phyloP scores from a whole-genome alignment of 129 eudicot genomes.

The Pseudognaphalium luteoalbum region DNA sequence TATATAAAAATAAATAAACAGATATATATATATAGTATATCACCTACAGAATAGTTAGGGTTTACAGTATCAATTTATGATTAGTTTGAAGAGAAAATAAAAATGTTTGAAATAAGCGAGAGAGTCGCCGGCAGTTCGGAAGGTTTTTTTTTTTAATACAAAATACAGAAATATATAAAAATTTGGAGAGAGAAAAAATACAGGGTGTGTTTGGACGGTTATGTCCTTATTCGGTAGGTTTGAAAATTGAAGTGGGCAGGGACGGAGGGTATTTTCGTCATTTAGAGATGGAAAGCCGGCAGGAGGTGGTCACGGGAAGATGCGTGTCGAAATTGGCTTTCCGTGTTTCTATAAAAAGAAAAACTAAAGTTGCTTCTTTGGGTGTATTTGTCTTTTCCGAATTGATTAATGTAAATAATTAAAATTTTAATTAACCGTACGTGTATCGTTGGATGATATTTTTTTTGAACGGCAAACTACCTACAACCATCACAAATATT shows the following conservation, averaged over 20 bases:
- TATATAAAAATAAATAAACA: not conserved
- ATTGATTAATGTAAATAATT: too few species aligned
- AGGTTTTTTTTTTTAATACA: not conserved
- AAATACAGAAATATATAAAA: not conserved
- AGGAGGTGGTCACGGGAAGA: constrained; percentile 41
- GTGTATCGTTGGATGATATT: too few species aligned
- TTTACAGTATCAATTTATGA: too few species aligned
- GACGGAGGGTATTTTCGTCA: constrained; percentile 17
- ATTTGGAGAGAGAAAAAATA: constrained; percentile 26
- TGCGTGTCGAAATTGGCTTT: constrained; percentile 40
- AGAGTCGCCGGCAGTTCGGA: constrained; percentile 48
- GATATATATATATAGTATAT: not conserved
- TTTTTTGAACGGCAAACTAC: too few species aligned
- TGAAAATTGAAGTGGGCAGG: not conserved
- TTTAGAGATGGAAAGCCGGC: constrained; percentile 34
- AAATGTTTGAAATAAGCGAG: constrained; percentile 15
- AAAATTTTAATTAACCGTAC: too few species aligned
- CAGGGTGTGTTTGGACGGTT: constrained; percentile 22
- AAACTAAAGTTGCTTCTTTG: not conserved
- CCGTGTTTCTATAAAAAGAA: constrained; percentile 23
- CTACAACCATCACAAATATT: too few species aligned
- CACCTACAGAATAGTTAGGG: constrained; percentile 4
- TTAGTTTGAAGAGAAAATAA: too few species aligned
- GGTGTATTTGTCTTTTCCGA: not conserved
- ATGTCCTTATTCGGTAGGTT: constrained; percentile 24